Conservation (phyloP, 805 yeast genomes). For the Schizosaccharomyces cryophilus region DNA sequence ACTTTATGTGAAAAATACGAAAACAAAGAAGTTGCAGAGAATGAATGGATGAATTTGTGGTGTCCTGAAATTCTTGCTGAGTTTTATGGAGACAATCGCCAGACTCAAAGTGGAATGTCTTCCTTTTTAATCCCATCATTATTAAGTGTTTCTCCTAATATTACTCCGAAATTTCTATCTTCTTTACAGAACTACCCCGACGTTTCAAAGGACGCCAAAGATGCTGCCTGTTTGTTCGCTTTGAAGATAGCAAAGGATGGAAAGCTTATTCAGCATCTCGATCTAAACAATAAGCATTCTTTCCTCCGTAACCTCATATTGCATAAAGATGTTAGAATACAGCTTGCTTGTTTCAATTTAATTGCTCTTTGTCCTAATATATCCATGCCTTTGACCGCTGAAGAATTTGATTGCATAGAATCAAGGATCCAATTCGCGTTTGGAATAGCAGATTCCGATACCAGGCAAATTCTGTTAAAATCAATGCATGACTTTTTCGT, state of each 20-base stretch:
- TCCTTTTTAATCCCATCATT: not conserved
- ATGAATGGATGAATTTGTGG: not conserved
- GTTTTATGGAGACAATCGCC: not conserved
- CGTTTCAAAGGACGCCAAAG: not conserved
- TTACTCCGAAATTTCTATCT: not conserved
- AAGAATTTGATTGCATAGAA: not conserved
- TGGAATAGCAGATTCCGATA: not conserved
- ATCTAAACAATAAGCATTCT: not conserved
- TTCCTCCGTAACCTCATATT: not conserved
- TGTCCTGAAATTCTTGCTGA: not conserved
- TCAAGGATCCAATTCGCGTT: not conserved
- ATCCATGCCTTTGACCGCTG: not conserved
- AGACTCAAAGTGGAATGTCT: not conserved
- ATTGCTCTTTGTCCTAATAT: not conserved
- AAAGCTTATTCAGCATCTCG: not conserved
- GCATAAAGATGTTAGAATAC: not conserved
- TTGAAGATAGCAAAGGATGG: not conserved
- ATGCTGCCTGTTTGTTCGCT: not conserved
- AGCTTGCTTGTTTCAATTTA: not conserved
- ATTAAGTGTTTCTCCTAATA: not conserved
- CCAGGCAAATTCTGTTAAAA: not conserved
- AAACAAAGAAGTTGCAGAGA: not conserved
- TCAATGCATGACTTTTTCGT: not conserved
- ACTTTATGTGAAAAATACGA: not conserved
- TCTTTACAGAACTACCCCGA: not conserved